Evolutionary conservation across 2,329 filamentous ascomycete species (phyloP).

Genomic region (Atkinsonella texensis): DNA sequence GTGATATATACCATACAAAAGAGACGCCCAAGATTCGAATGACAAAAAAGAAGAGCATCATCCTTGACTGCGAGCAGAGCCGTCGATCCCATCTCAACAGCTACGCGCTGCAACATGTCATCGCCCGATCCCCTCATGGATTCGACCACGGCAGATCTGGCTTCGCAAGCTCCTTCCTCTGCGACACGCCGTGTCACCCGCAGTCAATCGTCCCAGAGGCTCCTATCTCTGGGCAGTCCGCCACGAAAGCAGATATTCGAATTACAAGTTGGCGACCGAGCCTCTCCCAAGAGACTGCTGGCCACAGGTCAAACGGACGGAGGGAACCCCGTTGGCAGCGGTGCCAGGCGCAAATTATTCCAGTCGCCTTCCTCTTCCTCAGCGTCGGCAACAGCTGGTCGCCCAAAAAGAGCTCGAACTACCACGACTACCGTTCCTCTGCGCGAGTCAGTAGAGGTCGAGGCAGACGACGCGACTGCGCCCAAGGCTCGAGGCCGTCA

Average conservation of each 20-base stretch:
- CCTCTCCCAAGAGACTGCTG: slow-evolving; percentile 37
- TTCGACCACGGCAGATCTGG: slow-evolving; percentile 19
- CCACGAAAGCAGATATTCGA: slow-evolving; percentile 46
- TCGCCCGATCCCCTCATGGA: slow-evolving; percentile 40
- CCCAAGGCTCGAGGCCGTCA: slow-evolving; percentile 34
- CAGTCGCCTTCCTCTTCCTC: slow-evolving; percentile 32
- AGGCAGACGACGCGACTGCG: slow-evolving; percentile 20
- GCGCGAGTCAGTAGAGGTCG: slow-evolving; percentile 26
- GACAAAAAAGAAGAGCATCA: not conserved
- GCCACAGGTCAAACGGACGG: slow-evolving; percentile 38
- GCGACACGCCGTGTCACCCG: slow-evolving; percentile 30
- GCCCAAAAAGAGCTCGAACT: slow-evolving; percentile 22
- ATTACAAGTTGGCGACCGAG: slow-evolving; percentile 39
- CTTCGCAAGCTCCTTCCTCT: slow-evolving; percentile 23
- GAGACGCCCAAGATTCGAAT: slow-evolving; percentile 8
- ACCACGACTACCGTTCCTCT: slow-evolving; percentile 42
- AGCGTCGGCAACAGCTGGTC: slow-evolving; percentile 17
- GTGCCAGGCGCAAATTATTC: slow-evolving; percentile 30
- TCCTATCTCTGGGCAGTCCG: slow-evolving; percentile 27
- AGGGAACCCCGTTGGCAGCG: slow-evolving; percentile 16
- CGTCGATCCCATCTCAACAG: slow-evolving; percentile 13
- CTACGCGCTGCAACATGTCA: slow-evolving; percentile 26
- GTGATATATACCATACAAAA: not conserved
- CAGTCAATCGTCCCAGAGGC: slow-evolving; percentile 28
- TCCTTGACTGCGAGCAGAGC: slow-evolving; percentile 10